These are phyloP conservation scores for Inosperma sp. DNA, from an alignment of 768 basidiomycete genomes.

Conservation along the genomic window DNA sequence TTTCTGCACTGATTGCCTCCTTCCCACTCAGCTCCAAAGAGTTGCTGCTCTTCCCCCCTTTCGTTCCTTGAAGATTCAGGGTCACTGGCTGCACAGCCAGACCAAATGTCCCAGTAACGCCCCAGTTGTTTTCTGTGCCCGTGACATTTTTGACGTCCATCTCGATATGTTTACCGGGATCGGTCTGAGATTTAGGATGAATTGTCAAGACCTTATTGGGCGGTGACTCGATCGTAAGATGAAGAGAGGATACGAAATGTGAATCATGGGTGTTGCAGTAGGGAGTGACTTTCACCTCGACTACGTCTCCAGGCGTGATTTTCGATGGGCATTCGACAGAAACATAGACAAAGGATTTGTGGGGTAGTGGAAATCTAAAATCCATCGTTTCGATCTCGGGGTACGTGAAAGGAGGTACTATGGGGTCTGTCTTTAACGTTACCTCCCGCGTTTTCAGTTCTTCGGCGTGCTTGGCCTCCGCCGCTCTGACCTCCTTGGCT, in stretches of 20 bases:
- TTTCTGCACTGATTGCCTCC: not conserved
- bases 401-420: not conserved
- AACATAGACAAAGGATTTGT: not conserved
- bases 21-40: not conserved
- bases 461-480: not conserved
- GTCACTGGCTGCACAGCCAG: not conserved
- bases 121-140: not conserved
- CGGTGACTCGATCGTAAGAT: not conserved
- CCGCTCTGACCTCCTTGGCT: too few relatives aligned
- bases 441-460: not conserved
- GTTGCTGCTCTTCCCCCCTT: not conserved
- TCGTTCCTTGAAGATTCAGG: not conserved
- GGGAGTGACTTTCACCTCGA: not conserved
- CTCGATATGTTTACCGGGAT: not conserved
- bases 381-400: not conserved
- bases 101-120: not conserved
- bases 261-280: not conserved
- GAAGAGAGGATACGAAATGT: not conserved
- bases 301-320: not conserved
- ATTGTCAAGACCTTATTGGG: not conserved
- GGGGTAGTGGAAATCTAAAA: not conserved
- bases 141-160: not conserved
- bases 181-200: not conserved
- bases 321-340: not conserved
- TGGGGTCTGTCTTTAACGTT: not conserved